phyloP scores from a whole-genome alignment of 164 flowering plant species.

The Magnolia sinica region DNA sequence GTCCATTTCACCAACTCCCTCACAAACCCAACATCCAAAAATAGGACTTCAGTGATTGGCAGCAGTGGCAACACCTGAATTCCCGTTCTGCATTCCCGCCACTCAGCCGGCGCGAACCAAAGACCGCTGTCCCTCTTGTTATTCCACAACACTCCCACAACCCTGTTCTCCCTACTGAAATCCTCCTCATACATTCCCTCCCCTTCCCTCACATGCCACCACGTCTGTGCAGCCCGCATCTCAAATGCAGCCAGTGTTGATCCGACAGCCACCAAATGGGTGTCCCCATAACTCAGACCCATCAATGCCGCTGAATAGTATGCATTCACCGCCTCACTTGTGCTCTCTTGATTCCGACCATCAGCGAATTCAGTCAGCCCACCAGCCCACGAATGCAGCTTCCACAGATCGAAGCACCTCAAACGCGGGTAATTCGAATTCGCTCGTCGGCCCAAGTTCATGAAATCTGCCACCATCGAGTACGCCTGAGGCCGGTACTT shows the following conservation, averaged over 20 bases:
- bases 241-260: constrained; percentile 75
- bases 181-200: constrained; percentile 51
- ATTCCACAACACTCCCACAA: constrained; percentile 86
- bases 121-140: constrained; percentile 84
- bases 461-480: constrained; percentile 71
- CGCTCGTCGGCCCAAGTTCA: constrained; percentile 48
- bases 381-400: constrained; percentile 90
- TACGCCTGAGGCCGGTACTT: constrained; percentile 76
- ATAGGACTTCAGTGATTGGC: constrained; percentile 71
- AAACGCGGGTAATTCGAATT: constrained; percentile 54
- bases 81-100: constrained; percentile 83
- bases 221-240: constrained; percentile 63
- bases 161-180: constrained; percentile 59
- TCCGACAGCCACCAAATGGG: constrained; percentile 63
- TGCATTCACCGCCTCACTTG: constrained; percentile 82
- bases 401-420: constrained; percentile 83
- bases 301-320: constrained; percentile 89
- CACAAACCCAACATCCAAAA: constrained; percentile 49
- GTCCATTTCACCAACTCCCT: constrained; percentile 74
- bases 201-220: constrained; percentile 81
- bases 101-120: constrained; percentile 85
- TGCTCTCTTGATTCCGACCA: constrained; percentile 86
- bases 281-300: constrained; percentile 88
- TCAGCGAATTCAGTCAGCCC: constrained; percentile 81
- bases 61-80: constrained; percentile 77